phyloP scores from a whole-genome alignment of 78 protist species.

The Dictyostelium brefeldianum region DNA sequence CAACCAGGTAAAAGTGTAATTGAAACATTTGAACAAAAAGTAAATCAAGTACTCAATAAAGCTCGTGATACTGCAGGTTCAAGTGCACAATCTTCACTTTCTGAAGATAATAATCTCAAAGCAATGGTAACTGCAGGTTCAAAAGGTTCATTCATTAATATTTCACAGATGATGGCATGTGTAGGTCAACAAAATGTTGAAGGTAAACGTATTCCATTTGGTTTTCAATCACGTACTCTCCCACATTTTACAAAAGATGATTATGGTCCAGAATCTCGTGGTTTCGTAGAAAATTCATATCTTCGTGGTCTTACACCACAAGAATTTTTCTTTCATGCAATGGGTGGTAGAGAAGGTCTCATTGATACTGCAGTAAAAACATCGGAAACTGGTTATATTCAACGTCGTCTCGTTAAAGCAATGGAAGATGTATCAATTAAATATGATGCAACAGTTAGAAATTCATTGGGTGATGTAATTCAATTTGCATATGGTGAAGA shows the following conservation, averaged over 20 bases:
- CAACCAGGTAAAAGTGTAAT: constrained; percentile 96
- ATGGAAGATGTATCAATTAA: constrained; percentile 80
- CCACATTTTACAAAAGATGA: constrained; percentile 99
- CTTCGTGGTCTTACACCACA: constrained; percentile 96
- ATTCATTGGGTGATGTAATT: constrained; percentile 94
- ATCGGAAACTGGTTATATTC: constrained; percentile 99
- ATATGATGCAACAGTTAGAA: constrained; percentile 96
- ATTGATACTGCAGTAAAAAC: constrained; percentile 99
- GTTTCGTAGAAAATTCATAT: constrained; percentile 99
- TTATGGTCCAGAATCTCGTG: constrained; percentile 95
- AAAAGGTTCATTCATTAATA: constrained; percentile 98
- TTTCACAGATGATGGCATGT: constrained; percentile 99
- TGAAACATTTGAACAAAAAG: constrained; percentile 97
- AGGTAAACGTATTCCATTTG: constrained; percentile 99
- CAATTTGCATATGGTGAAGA: constrained; percentile 99
- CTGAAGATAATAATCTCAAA: constrained; percentile 92
- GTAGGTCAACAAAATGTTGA: constrained; percentile 99
- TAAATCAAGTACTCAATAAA: constrained; percentile 96
- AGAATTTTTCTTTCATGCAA: constrained; percentile 99
- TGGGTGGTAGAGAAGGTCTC: constrained; percentile 99
- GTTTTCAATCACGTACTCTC: constrained; percentile 97
- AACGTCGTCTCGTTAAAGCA: constrained; percentile 95
- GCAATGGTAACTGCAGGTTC: constrained; percentile 98
- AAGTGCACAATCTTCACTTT: constrained; percentile 74
- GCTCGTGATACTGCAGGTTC: constrained; percentile 95